These are phyloP conservation scores for Russula dissimulans DNA, from an alignment of 768 basidiomycete species.

Conservation along the genomic window DNA sequence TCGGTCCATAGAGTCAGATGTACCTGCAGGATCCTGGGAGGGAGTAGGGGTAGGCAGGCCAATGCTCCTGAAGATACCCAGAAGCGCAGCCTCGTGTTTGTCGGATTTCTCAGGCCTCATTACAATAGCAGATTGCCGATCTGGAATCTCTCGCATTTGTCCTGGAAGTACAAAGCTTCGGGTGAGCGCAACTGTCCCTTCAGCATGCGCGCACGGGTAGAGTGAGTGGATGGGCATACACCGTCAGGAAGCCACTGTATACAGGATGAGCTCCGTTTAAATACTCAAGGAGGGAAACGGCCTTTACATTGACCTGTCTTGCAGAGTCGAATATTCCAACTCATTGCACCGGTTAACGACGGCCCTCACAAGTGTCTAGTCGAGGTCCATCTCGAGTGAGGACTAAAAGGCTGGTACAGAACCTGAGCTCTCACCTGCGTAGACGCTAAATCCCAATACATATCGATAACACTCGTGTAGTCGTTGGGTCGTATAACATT, in stretches of 20 bases:
- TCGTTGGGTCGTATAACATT: not conserved
- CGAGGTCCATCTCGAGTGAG: not conserved
- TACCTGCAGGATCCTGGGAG: not conserved
- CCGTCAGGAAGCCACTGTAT: not conserved
- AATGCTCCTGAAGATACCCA: not conserved
- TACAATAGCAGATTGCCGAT: not conserved
- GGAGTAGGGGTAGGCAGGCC: not conserved
- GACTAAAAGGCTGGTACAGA: not conserved
- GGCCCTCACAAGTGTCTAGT: not conserved
- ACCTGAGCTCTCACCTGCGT: not conserved
- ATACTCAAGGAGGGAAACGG: not conserved
- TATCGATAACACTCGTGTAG: not conserved
- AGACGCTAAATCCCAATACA: slow-evolving; percentile 7
- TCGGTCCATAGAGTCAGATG: not conserved
- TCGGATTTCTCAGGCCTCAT: not conserved
- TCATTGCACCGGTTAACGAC: not conserved
- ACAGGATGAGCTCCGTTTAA: not conserved
- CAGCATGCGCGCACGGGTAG: not conserved
- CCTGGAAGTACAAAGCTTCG: slow-evolving; percentile 4
- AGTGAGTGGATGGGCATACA: slow-evolving; percentile 4
- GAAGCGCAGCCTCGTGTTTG: slow-evolving; percentile 1
- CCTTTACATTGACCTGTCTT: slow-evolving; percentile 1
- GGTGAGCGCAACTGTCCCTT: not conserved
- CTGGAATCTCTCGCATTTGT: not conserved
- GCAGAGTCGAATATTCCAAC: not conserved